Conservation (phyloP, 2,329 filamentous ascomycete species). For the Fusarium albosuccineum region DNA sequence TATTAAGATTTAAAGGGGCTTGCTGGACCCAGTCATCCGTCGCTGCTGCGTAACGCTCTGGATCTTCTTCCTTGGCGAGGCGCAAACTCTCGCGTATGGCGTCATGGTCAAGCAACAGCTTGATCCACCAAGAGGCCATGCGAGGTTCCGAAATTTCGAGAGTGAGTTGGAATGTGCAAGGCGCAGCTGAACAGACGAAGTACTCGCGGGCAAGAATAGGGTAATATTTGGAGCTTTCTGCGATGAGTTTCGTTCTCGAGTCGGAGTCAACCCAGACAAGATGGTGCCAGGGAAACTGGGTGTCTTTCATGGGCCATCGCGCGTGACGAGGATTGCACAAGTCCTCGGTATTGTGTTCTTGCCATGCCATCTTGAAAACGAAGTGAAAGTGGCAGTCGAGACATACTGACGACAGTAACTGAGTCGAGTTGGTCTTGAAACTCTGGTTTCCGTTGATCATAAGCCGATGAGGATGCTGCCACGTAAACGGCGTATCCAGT, state of each 20-base stretch:
- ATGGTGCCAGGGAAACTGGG: conserved; percentile 56
- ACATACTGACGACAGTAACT: conserved; percentile 54
- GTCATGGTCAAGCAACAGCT: conserved; percentile 59
- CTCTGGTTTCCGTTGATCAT: conserved; percentile 58
- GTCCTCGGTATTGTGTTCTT: conserved; percentile 43
- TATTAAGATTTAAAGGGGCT: conserved; percentile 61
- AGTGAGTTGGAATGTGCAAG: conserved; percentile 58
- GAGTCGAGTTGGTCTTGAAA: conserved; percentile 43
- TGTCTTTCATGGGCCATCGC: conserved; percentile 52
- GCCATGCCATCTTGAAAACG: conserved; percentile 54
- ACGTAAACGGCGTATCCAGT: conserved; percentile 49
- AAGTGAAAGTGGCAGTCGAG: conserved; percentile 59
- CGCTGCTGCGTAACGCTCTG: conserved; percentile 61
- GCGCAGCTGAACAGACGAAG: conserved; percentile 58
- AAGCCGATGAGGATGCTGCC: conserved; percentile 54
- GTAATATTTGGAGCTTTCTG: conserved; percentile 53
- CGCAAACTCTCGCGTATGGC: conserved; percentile 58
- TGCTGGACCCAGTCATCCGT: conserved; percentile 56
- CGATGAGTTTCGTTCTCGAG: conserved; percentile 39
- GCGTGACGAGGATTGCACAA: conserved; percentile 51
- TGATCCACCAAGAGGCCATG: conserved; percentile 58
- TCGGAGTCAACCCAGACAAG: conserved; percentile 53
- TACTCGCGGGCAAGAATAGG: conserved; percentile 53
- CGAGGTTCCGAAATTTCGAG: conserved; percentile 65
- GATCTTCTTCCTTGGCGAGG: conserved; percentile 58